These are phyloP conservation scores for Colletotrichum costaricense DNA, from an alignment of 2,329 filamentous ascomycete genomes.

Conservation along the genomic window DNA sequence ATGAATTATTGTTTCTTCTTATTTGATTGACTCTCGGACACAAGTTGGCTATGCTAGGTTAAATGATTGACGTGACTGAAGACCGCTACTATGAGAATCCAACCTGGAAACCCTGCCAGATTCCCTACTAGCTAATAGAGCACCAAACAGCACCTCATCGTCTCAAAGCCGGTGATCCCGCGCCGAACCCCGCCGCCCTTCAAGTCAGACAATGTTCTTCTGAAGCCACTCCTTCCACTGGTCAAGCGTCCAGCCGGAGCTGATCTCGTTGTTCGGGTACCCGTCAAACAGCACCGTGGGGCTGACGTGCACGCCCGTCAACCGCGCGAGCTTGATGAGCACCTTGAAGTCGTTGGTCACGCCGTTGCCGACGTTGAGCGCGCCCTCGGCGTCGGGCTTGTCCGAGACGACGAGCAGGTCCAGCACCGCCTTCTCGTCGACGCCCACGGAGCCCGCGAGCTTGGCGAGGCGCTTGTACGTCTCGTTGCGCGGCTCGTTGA, in stretches of 20 bases:
- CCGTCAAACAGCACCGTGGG: conserved; percentile 92
- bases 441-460: conserved; percentile 75
- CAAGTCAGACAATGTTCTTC: conserved; percentile 59
- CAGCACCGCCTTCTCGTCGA: conserved; percentile 78
- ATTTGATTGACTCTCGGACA: background rate
- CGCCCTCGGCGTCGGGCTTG: conserved; percentile 73
- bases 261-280: conserved; percentile 81
- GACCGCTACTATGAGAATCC: background rate
- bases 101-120: background rate
- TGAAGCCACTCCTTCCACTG: conserved; percentile 90
- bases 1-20: background rate
- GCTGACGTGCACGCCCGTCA: conserved; percentile 88
- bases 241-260: conserved; percentile 79
- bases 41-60: background rate
- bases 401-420: conserved; percentile 75
- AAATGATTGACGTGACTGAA: background rate
- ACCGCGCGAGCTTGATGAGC: conserved; percentile 81
- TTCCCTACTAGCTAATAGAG: background rate
- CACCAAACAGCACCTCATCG: background rate
- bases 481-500: conserved; percentile 84
- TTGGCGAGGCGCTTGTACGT: conserved; percentile 85
- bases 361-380: conserved; percentile 81
- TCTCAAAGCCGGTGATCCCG: conserved; percentile 15
- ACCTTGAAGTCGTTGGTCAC: conserved; percentile 89
- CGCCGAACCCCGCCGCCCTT: background rate